phyloP scores from a whole-genome alignment of 2,329 filamentous ascomycete species.

The Sporothrix pallida region DNA sequence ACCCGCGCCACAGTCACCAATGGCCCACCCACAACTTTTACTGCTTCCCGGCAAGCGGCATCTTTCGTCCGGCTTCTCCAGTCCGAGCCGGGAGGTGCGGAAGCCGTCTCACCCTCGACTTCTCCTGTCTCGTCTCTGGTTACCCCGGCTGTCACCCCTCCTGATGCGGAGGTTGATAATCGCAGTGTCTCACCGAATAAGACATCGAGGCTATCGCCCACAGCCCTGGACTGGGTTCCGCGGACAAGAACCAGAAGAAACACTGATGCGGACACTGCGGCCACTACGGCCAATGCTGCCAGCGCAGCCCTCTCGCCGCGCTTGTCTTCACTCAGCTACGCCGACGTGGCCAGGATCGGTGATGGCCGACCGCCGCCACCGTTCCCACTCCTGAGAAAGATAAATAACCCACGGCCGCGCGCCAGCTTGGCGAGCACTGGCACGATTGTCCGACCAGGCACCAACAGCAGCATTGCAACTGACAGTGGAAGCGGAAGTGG shows the following conservation, averaged over 20 bases:
- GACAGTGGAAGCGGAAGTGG: background rate
- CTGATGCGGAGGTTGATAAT: too few relatives aligned
- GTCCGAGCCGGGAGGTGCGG: conserved; percentile 23
- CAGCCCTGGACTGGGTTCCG: conserved; percentile 12
- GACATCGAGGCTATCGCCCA: conserved; percentile 14
- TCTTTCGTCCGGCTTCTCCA: conserved; percentile 22
- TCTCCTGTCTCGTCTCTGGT: background rate
- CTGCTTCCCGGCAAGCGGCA: background rate
- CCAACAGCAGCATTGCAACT: background rate
- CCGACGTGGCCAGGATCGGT: conserved; percentile 29
- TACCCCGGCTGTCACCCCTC: too few relatives aligned
- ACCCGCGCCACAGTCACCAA: conserved; percentile 9
- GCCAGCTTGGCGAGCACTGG: background rate
- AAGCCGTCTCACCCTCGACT: background rate
- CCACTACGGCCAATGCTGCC: background rate
- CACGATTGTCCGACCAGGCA: background rate
- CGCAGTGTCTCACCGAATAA: too few relatives aligned
- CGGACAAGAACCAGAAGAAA: background rate
- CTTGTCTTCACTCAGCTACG: conserved; percentile 29
- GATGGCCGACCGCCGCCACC: conserved; percentile 11
- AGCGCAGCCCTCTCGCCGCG: background rate
- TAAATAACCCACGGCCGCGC: background rate
- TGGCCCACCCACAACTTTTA: background rate
- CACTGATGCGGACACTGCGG: background rate
- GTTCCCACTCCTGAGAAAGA: background rate